phyloP scores from a whole-genome alignment of 2,329 filamentous ascomycete species.

The Aureobasidium vineae region DNA sequence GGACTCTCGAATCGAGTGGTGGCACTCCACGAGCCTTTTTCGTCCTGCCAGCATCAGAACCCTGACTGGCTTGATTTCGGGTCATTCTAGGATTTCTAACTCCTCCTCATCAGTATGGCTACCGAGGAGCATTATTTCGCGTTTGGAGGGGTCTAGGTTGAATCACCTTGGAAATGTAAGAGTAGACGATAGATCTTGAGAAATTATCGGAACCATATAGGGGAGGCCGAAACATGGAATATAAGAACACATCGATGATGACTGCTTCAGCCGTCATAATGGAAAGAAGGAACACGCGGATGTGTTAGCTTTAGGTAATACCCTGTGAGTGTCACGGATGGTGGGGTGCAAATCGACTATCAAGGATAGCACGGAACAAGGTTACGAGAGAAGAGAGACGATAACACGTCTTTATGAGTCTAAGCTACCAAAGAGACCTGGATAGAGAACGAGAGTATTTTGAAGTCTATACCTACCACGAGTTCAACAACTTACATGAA shows the following conservation, averaged over 20 bases:
- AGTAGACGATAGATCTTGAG: not conserved
- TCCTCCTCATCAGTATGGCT: not conserved
- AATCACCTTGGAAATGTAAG: not conserved
- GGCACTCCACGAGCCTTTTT: not conserved
- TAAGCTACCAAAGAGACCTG: not conserved
- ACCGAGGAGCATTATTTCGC: not conserved
- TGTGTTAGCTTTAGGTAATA: not conserved
- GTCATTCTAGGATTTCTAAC: not conserved
- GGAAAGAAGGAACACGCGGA: not conserved
- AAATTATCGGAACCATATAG: not conserved
- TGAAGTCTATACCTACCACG: not conserved
- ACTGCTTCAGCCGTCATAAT: not conserved
- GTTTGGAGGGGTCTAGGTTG: no score
- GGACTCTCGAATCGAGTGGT: not conserved
- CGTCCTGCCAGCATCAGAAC: not conserved
- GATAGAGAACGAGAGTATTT: not conserved
- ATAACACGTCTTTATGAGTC: conserved; percentile 7
- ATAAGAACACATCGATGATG: not conserved
- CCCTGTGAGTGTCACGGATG: not conserved
- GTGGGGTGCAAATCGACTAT: not conserved
- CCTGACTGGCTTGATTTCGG: not conserved
- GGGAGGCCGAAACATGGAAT: not conserved
- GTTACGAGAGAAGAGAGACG: conserved; percentile 7
- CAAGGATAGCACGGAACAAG: conserved; percentile 2
- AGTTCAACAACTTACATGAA: not conserved